Percentiles rank a stretch among this genome's conserved stretches.
phyloP scores from a whole-genome alignment of 2,329 filamentous ascomycete species.

The Amauroascus niger region DNA sequence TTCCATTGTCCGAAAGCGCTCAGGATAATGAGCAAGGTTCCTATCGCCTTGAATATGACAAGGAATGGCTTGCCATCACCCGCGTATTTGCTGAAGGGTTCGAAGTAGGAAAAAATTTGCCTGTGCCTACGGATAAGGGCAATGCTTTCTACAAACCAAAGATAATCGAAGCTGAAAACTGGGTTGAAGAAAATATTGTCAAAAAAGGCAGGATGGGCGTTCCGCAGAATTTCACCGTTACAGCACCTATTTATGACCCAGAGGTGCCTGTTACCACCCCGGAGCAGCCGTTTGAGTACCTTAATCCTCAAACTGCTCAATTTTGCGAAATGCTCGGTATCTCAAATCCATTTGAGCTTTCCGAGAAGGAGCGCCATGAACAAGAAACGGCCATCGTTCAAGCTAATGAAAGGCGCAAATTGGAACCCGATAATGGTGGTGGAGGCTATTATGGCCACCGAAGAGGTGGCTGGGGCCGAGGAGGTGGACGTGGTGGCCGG shows the following conservation, averaged over 20 bases:
- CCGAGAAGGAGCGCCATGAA: conserved; percentile 57
- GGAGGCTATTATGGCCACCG: conserved; percentile 18
- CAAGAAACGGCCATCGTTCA: conserved; percentile 19
- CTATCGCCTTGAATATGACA: conserved; percentile 66
- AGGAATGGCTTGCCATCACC: conserved; percentile 91
- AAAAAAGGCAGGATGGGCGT: conserved; percentile 52
- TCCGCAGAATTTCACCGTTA: conserved; percentile 66
- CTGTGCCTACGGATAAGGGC: conserved; percentile 51
- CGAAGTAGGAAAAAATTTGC: conserved; percentile 52
- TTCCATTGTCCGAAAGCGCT: conserved; percentile 35
- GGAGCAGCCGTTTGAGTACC: conserved; percentile 68
- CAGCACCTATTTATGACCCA: conserved; percentile 61
- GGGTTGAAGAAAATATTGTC: conserved; percentile 71
- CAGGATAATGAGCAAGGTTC: conserved; percentile 32
- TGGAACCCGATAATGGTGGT: conserved; percentile 17
- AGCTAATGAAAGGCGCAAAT: conserved; percentile 20
- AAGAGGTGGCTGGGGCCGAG: conserved; percentile 9
- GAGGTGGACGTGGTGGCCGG: conserved; percentile 14
- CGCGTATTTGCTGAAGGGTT: conserved; percentile 64
- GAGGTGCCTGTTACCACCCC: conserved; percentile 48
- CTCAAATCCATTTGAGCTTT: conserved; percentile 63
- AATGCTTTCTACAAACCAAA: conserved; percentile 57
- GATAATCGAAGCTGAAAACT: conserved; percentile 61
- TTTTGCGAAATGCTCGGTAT: conserved; percentile 75
- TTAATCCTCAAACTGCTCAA: conserved; percentile 70